A percentile compares a stretch with the other conserved stretches of the same genome.
phyloP scores from a whole-genome alignment of 2,329 filamentous ascomycete species.

The Periconia digitata region DNA sequence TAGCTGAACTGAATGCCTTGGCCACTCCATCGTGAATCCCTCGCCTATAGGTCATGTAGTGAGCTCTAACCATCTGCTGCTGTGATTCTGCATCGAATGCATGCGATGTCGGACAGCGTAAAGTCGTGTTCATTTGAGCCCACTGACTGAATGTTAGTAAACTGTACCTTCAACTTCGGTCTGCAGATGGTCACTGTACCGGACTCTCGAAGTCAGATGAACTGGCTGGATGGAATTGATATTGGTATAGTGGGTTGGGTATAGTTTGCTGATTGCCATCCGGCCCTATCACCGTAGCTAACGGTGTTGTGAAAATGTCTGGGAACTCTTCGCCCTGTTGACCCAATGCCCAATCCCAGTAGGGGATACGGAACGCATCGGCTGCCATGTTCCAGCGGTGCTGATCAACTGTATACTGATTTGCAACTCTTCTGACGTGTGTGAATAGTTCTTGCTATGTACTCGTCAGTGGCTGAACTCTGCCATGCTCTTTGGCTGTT shows the following conservation, averaged over 20 bases:
- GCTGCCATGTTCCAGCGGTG: conserved; percentile 28
- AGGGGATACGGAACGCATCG: conserved; percentile 34
- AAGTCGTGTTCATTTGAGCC: conserved; percentile 21
- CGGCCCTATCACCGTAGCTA: conserved; percentile 17
- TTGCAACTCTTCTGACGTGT: conserved; percentile 22
- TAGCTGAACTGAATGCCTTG: conserved; percentile 8
- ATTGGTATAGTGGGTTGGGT: conserved; percentile 33
- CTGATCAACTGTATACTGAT: conserved; percentile 16
- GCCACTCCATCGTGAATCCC: conserved; percentile 16
- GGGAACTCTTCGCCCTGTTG: conserved; percentile 22
- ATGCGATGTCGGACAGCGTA: conserved; percentile 35
- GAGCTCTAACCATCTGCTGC: conserved; percentile 9
- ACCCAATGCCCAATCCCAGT: conserved; percentile 39
- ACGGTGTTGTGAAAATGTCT: conserved; percentile 23
- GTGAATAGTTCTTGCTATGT: conserved; percentile 33
- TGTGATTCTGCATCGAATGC: conserved; percentile 21
- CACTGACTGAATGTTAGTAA: conserved; percentile 18
- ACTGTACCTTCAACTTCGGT: background rate
- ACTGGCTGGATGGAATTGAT: conserved; percentile 26
- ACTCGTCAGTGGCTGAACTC: background rate
- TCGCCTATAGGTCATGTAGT: conserved; percentile 9
- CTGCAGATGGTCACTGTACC: conserved; percentile 9
- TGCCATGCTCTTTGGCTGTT: background rate
- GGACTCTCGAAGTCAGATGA: conserved; percentile 27
- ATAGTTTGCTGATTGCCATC: conserved; percentile 19